A percentile compares a stretch with the other conserved stretches of the same genome.
These are phyloP conservation scores for Camillea tinctor DNA, from an alignment of 2,329 filamentous ascomycete genomes.

Conservation along the genomic window DNA sequence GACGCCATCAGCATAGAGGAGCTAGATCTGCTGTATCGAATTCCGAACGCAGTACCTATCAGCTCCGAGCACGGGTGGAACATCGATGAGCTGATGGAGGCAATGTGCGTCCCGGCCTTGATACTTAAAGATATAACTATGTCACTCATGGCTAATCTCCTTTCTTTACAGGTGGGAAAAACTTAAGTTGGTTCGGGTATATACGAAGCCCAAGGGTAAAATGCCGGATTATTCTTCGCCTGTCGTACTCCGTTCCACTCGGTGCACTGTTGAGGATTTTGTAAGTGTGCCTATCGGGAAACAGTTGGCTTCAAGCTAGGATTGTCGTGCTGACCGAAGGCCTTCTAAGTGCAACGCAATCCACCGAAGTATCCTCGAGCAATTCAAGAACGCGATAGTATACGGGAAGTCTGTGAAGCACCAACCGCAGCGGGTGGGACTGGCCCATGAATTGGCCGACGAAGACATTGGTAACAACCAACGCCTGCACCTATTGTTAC, in stretches of 20 bases:
- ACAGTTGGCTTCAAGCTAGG: slow-evolving; percentile 14
- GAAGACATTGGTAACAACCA: slow-evolving; percentile 81
- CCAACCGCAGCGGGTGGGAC: slow-evolving; percentile 91
- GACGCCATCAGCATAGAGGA: slow-evolving; percentile 98
- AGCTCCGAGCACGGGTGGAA: slow-evolving; percentile 99
- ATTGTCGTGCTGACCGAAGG: slow-evolving; percentile 38
- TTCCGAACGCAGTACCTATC: slow-evolving; percentile 95
- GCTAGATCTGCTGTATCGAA: slow-evolving; percentile 91
- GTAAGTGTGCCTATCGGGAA: slow-evolving; percentile 56
- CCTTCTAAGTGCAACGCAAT: slow-evolving; percentile 82
- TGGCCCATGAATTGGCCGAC: slow-evolving; percentile 87
- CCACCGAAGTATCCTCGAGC: slow-evolving; percentile 91
- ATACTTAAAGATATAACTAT: slow-evolving; percentile 3
- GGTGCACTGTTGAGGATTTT: slow-evolving; percentile 94
- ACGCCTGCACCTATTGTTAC: slow-evolving; percentile 14
- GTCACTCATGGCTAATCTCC: slow-evolving; percentile 22
- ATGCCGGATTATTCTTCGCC: slow-evolving; percentile 89
- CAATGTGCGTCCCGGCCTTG: slow-evolving; percentile 60
- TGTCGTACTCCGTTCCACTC: slow-evolving; percentile 79
- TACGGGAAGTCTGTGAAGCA: slow-evolving; percentile 99
- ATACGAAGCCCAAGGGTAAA: slow-evolving; percentile 97
- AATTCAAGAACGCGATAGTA: slow-evolving; percentile 93
- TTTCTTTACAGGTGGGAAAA: slow-evolving; percentile 73
- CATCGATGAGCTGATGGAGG: slow-evolving; percentile 91
- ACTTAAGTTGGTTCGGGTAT: slow-evolving; percentile 84